Base-by-base conservation (phyloP, 805 yeast species). In the Lipomyces spencermartinsiae region DNA sequence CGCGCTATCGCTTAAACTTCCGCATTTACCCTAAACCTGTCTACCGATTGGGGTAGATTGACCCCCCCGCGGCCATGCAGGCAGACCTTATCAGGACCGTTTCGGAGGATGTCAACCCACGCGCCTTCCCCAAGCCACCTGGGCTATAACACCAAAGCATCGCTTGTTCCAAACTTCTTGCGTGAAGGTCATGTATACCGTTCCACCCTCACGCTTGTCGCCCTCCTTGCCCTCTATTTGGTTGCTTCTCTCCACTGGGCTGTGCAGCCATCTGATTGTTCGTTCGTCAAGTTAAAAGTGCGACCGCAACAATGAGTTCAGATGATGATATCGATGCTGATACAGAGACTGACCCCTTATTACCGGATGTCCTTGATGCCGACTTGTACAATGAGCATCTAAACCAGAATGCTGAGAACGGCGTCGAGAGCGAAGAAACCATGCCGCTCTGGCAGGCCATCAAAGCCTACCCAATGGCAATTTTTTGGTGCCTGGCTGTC, bases 401-500 rank as follows among this genome's bases (percentile, higher is more conserved):
- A 9, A 49, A 49, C 54, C 54, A 49, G 22, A 49, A 49, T 49
- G 29, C 6, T 49, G 54, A 14, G 22, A n/a, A 2, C 54, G 54
- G 54, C 14, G 29, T 9, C 54, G 54, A 49, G 54, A 49, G 25
- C 22, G 54, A 49, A 49, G 54, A 14, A 49, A 9, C 54, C 2
- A 4, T 49, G 54, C 22, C 54, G 9, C 54, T 49, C 8, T 49
- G 54, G 54, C 4, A 22, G 54, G 22, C 22, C 54, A 49, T 49
- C 22, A 49, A 49, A 49, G 54, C 54, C 22, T 49, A 49, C 25
- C 54, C 54, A 2, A 49, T 49, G 54, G 86, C 86, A 16, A 80
- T 80, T 43, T 71, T 80, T 66, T 84, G 87, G 87, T 81, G 86
- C 1, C 67, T 83, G n/a, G 74, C 82, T 34, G 74, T 84, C 54